Percentiles rank a stretch among this genome's conserved stretches.
phyloP scores from a whole-genome alignment of 495 filamentous ascomycete species.

The Tuber borchii region DNA sequence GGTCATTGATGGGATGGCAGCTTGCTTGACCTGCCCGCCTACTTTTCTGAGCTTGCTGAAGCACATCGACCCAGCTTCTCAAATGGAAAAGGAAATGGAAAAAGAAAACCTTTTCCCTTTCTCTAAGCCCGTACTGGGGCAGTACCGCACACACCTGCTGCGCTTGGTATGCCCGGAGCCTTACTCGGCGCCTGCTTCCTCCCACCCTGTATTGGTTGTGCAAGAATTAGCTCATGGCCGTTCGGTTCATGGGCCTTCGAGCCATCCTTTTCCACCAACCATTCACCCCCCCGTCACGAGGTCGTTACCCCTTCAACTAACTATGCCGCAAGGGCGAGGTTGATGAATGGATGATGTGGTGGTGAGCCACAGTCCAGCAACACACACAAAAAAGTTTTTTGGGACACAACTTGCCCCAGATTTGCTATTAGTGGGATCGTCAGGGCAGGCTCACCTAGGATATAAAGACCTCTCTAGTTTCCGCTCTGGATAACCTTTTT shows the following conservation, averaged over 20 bases:
- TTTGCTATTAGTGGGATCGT: neutral
- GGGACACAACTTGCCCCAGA: neutral
- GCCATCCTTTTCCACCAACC: neutral
- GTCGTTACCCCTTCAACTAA: neutral
- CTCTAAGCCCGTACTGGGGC: neutral
- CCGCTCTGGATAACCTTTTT: neutral
- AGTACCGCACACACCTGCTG: neutral
- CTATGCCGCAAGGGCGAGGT: neutral
- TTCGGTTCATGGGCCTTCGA: neutral
- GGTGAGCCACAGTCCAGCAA: neutral
- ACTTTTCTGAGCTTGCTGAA: neutral
- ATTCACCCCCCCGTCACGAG: neutral
- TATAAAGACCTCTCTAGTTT: slow-evolving; percentile 1
- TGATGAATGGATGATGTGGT: neutral
- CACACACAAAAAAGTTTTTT: neutral
- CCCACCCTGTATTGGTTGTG: neutral
- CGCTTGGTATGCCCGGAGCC: neutral
- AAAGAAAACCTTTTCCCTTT: neutral
- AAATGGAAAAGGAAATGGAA: neutral
- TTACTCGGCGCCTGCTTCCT: neutral
- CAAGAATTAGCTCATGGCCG: neutral
- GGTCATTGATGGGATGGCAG: neutral
- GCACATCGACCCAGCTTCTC: neutral
- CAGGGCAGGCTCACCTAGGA: neutral
- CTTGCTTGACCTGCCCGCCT: neutral